Conservation (phyloP, 139 green algal genomes). For the Diplosphaera chodatii region DNA sequence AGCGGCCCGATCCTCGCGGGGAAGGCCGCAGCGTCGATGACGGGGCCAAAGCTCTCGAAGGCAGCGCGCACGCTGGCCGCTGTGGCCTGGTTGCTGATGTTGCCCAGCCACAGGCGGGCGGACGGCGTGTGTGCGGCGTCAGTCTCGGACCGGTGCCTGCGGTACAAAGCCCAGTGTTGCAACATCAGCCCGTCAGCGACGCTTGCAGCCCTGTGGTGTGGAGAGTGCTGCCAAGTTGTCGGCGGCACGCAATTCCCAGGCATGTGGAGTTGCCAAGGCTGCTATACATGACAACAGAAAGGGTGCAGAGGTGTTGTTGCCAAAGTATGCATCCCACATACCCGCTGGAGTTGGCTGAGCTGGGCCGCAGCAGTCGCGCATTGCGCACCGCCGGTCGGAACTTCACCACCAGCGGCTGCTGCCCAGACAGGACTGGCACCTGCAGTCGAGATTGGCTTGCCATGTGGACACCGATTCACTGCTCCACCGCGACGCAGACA, state of each 20-base stretch:
- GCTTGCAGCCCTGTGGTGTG: too few relatives aligned
- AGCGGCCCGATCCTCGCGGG: conserved; percentile 47
- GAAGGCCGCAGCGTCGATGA: conserved; percentile 46
- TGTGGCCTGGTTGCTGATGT: conserved; percentile 43
- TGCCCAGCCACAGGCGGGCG: conserved; percentile 45
- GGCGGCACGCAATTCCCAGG: too few relatives aligned
- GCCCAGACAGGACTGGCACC: conserved; percentile 25
- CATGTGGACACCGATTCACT: too few relatives aligned
- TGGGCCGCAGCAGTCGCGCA: neutral
- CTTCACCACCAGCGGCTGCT: conserved; percentile 33
- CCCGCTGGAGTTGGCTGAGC: neutral
- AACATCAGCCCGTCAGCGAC: too few relatives aligned
- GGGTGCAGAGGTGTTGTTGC: too few relatives aligned
- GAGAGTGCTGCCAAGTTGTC: too few relatives aligned
- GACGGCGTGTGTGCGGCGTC: conserved; percentile 6
- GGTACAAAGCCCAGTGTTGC: too few relatives aligned
- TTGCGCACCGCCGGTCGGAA: conserved; percentile 20
- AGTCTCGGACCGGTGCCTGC: neutral
- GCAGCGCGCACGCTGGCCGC: conserved; percentile 25
- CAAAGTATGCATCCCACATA: too few relatives aligned
- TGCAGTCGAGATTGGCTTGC: conserved; percentile 2
- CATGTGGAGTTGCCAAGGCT: too few relatives aligned
- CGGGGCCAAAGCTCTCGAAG: conserved; percentile 30
- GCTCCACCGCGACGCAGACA: too few relatives aligned
- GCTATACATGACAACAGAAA: too few relatives aligned